Percentiles rank a stretch among this genome's conserved stretches.
Conservation (phyloP, 148 eudicot genomes). For the Cornus kousa region DNA sequence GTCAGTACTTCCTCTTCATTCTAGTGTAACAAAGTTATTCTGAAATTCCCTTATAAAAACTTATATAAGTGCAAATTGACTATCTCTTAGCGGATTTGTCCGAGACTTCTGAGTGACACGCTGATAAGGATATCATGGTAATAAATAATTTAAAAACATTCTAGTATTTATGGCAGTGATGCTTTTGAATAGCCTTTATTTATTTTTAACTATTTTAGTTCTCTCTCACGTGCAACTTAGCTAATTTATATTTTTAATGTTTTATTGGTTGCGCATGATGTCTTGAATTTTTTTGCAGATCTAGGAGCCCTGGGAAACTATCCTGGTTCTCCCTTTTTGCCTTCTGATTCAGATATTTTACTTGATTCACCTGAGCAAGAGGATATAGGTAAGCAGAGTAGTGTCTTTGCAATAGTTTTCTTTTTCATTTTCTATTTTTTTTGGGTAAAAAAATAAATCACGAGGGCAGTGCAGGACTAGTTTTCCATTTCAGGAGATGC, state of each 20-base stretch:
- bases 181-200: not conserved
- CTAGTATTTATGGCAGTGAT: not conserved
- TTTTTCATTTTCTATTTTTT: not conserved
- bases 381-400: constrained; percentile 32
- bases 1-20: too few species aligned
- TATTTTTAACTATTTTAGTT: too few species aligned
- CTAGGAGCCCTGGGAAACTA: constrained; percentile 94
- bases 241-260: not conserved
- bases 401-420: not conserved
- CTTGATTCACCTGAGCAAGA: constrained; percentile 15
- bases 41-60: not conserved
- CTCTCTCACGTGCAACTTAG: not conserved
- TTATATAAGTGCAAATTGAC: not conserved
- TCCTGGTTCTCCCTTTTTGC: constrained; percentile 91
- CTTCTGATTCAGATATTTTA: constrained; percentile 73
- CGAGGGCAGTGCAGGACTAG: too few species aligned
- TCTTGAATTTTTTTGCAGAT: constrained; percentile 45
- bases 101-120: not conserved
- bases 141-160: not conserved
- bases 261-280: constrained; percentile 1
- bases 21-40: too few species aligned
- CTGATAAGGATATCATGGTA: too few species aligned
- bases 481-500: too few species aligned
- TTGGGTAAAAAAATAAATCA: not conserved
- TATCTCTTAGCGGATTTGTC: too few species aligned